These are phyloP conservation scores for Loxodes magnus DNA, from an alignment of 73 alveolate genomes.

Conservation along the genomic window DNA sequence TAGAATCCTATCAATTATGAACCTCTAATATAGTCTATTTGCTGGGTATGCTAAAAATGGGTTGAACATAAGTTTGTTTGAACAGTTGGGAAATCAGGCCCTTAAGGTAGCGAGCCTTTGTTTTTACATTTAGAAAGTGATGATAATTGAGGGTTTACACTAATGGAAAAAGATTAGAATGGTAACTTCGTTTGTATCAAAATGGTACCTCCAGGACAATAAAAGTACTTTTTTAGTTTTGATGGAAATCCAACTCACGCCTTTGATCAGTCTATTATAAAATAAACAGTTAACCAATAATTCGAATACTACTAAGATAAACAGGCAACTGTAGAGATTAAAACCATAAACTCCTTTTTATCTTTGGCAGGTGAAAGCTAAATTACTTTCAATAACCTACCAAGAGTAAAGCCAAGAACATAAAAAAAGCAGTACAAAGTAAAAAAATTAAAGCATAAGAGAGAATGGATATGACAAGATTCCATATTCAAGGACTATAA, in stretches of 20 bases:
- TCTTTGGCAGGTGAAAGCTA: slow-evolving; percentile 1
- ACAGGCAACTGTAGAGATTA: too few species aligned
- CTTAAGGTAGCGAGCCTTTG: neutral
- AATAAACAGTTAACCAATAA: too few species aligned
- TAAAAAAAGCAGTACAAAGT: neutral
- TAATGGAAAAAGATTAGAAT: neutral
- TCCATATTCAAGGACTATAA: slow-evolving; percentile 39
- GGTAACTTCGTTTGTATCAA: neutral
- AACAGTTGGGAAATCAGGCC: neutral
- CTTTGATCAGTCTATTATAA: neutral
- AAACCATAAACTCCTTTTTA: neutral
- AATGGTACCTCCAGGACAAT: slow-evolving; percentile 10
- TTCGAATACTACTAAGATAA: too few species aligned
- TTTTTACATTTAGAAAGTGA: slow-evolving; percentile 3
- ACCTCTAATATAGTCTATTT: too few species aligned
- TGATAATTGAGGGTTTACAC: neutral
- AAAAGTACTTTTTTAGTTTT: neutral
- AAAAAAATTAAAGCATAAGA: neutral
- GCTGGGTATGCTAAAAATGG: slow-evolving; percentile 14
- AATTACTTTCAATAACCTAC: neutral
- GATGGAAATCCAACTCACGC: slow-evolving; percentile 5
- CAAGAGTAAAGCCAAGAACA: neutral
- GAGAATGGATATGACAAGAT: slow-evolving; percentile 27
- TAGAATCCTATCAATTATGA: too few species aligned
- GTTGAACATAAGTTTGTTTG: slow-evolving; percentile 3